These are phyloP conservation scores for Thuja plicata DNA, from an alignment of 83 land plant species.

Conservation along the genomic window DNA sequence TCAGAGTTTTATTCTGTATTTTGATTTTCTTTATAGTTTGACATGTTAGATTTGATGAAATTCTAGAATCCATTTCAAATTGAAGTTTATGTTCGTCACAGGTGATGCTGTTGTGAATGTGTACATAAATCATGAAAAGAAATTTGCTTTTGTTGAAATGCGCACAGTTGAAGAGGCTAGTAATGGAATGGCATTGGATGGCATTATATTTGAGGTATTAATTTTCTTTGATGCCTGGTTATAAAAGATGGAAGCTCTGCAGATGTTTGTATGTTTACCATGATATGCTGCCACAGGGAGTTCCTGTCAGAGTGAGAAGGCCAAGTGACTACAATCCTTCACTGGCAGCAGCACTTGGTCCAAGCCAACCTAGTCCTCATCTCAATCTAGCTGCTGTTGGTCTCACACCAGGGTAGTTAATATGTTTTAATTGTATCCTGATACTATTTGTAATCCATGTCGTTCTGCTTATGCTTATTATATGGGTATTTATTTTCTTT, in stretches of 20 bases:
- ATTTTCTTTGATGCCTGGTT: not conserved
- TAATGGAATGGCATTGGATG: conserved; percentile 96
- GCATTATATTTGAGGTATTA: conserved; percentile 87
- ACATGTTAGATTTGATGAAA: not conserved
- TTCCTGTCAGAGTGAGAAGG: conserved; percentile 83
- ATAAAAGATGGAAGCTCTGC: not conserved
- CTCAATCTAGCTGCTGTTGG: conserved; percentile 93
- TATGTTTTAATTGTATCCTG: not conserved
- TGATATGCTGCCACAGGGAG: conserved; percentile 52
- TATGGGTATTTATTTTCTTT: not conserved
- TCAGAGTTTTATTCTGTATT: not conserved
- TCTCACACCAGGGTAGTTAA: conserved; percentile 73
- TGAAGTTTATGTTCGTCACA: conserved; percentile 17
- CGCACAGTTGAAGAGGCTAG: conserved; percentile 94
- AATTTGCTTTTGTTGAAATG: conserved; percentile 99
- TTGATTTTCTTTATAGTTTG: not conserved
- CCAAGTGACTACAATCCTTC: conserved; percentile 96
- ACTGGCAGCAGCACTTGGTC: conserved; percentile 90
- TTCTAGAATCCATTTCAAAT: not conserved
- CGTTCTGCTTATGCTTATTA: not conserved
- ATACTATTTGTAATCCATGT: not conserved
- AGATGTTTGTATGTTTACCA: not conserved
- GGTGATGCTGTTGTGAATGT: conserved; percentile 98
- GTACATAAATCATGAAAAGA: conserved; percentile 96
- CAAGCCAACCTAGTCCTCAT: conserved; percentile 89